Base-by-base conservation (phyloP, 2,329 filamentous ascomycete species). In the Xylariaceae sp. region DNA sequence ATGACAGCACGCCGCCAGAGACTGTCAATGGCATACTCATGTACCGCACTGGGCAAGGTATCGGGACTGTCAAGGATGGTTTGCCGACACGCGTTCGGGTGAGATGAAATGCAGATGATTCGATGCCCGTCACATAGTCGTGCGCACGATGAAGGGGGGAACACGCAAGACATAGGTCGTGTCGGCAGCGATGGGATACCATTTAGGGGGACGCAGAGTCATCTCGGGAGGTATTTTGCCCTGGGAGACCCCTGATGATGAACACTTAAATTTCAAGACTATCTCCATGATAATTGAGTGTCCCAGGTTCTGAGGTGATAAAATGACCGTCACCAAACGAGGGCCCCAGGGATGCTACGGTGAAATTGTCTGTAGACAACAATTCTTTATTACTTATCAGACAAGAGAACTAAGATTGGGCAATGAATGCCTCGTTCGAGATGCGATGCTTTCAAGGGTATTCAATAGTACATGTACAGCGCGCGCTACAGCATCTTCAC, bases 21-120 rank as follows among this genome's bases (percentile, higher is more conserved):
- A 31, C 45, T 47, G 45, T 42, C 19, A 32, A 35, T 42, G 38
- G 45, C 10, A 38, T 39, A 5, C 27, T 39, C 32, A 42, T 47
- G 10, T 42, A 47, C 32, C 45, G 38, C 32, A 30, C 32, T 27
- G 45, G 45, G 9, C 30, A 42, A 14, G 45, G 45, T 18, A 47
- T 47, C 30, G 45, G 45, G 18, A 14, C 35, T 36, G 22, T 46
- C 44, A 46, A 46, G 30, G 44, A 46, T 36, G 38, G 31, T 15
- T 39, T 46, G 36, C 36, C 22, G 19, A 42, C 44, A 17, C 44
- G 36, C 19, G 39, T 41, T 18, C n/a, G 39, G 39, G 3, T 41
- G 39, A 18, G 39, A 41, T 36, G 9, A 36, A 36, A 5, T 36
- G 33, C 9, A 36, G 33, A 36, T 36, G 33, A 36, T 5, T 36